These are phyloP conservation scores for Neurospora sublineolata DNA, from an alignment of 495 filamentous ascomycete genomes.

Conservation along the genomic window DNA sequence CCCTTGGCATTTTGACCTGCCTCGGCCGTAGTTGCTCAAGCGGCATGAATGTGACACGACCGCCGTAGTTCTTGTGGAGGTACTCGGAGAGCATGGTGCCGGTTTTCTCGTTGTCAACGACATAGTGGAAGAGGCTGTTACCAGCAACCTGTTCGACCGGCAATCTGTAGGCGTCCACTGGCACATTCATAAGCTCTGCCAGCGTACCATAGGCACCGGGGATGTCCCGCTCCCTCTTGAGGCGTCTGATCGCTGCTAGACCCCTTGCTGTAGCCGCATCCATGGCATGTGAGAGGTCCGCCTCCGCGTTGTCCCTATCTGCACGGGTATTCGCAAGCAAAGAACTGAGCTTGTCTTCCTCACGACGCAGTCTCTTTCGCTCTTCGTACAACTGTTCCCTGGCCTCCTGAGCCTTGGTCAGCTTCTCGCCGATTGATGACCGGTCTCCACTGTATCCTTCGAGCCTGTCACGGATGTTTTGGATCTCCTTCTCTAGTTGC, in stretches of 20 bases:
- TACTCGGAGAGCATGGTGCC: conserved; percentile 69
- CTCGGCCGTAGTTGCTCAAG: conserved; percentile 64
- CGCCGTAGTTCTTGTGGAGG: conserved; percentile 65
- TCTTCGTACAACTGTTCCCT: conserved; percentile 74
- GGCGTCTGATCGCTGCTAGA: conserved; percentile 64
- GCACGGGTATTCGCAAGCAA: conserved; percentile 60
- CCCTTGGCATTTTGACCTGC: conserved; percentile 63
- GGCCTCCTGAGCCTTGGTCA: conserved; percentile 68
- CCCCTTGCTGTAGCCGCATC: conserved; percentile 76
- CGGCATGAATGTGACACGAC: conserved; percentile 93
- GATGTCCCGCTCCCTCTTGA: conserved; percentile 66
- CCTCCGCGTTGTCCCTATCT: conserved; percentile 67
- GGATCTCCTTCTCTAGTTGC: conserved; percentile 60
- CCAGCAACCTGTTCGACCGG: conserved; percentile 91
- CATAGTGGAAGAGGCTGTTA: conserved; percentile 88
- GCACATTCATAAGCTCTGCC: conserved; percentile 78
- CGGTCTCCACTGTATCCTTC: conserved; percentile 68
- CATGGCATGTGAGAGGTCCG: conserved; percentile 71
- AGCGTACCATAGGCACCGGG: conserved; percentile 87
- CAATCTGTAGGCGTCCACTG: conserved; percentile 65
- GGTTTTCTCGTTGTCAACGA: conserved; percentile 86
- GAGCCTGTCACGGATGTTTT: conserved; percentile 56
- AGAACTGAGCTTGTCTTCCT: conserved; percentile 76
- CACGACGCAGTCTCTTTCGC: conserved; percentile 80
- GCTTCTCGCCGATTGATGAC: conserved; percentile 55